These are phyloP conservation scores for Spatholobus suberectus DNA, from an alignment of 306 rosid genomes.

Conservation along the genomic window DNA sequence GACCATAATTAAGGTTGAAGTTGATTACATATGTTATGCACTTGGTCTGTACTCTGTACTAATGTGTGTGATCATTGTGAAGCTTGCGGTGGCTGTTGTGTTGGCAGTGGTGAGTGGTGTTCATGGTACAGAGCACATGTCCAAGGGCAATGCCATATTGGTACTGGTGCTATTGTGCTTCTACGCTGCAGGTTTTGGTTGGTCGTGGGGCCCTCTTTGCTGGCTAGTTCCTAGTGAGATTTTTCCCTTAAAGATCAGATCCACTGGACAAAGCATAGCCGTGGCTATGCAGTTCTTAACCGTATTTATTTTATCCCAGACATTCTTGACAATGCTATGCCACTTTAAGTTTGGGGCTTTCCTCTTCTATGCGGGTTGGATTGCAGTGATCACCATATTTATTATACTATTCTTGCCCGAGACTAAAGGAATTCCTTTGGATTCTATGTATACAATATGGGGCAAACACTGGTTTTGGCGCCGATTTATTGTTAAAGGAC, in stretches of 20 bases:
- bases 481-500: slow-evolving; percentile 42
- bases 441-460: slow-evolving; percentile 58
- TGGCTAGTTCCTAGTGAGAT: slow-evolving; percentile 85
- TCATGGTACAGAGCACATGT: slow-evolving; percentile 45
- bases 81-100: slow-evolving; percentile 57
- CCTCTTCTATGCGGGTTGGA: slow-evolving; percentile 69
- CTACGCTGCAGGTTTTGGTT: slow-evolving; percentile 72
- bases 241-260: slow-evolving; percentile 62
- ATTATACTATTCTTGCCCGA: slow-evolving; percentile 63
- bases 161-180: slow-evolving; percentile 60
- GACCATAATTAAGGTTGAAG: not conserved
- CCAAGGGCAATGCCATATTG: slow-evolving; percentile 51
- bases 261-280: slow-evolving; percentile 66
- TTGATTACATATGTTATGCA: not conserved
- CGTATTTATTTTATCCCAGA: slow-evolving; percentile 62
- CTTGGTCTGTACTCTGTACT: not conserved
- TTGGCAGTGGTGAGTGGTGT: slow-evolving; percentile 51
- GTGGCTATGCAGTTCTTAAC: slow-evolving; percentile 56
- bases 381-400: slow-evolving; percentile 61
- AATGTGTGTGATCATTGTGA: slow-evolving; percentile 7
- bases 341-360: slow-evolving; percentile 70
- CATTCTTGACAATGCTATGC: slow-evolving; percentile 73
- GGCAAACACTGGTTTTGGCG: slow-evolving; percentile 73
- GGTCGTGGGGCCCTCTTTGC: slow-evolving; percentile 77
- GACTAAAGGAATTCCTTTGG: slow-evolving; percentile 73